Evolutionary conservation across 495 filamentous ascomycete species (phyloP), one percentile per base, ranked within the genome.

Genomic region (Tuber umbilicatum): DNA sequence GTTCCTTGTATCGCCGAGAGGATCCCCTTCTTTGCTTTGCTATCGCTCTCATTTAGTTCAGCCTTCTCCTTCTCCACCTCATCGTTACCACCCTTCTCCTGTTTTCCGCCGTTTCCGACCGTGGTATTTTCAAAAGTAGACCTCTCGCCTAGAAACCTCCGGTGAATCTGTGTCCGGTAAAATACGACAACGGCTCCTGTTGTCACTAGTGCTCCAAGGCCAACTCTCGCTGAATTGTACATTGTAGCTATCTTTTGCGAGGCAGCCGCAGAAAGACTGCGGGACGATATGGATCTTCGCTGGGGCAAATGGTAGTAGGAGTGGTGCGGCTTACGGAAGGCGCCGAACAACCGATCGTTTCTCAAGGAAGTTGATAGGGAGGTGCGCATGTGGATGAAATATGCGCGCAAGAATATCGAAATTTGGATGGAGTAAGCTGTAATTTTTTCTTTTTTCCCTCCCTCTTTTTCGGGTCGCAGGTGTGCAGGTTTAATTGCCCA

Each of bases 121-220:
- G 27, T 5, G 55, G 55, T 35, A 19, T 19, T 17, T 17, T 14
- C 55, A 9, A 50, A 64, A 19, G 50, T 72, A 47, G 14, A 19
- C 16, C 68, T 31, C 19, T 67, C 68, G 2, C 69, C 39, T 14
- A 69, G 68, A 6, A 38, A 55, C 40, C 73, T 72, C 37, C 70
- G 75, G 21, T 74, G 78, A 35, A 74, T 43, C 42, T 74, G 71
- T 2, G 79, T 72, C 69, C 74, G 79, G 67, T 81, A 81, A 55
- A 75, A 78, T 0, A 74, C 75, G 31, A 75, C 41, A 16, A 76
- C 72, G 60, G 74, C 79, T n/a, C 79, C 77, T 3, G 77, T 72
- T 1, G 76, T 76, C n/a, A 77, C 64, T 17, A 81, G 67, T 21
- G 79, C 75, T 37, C 80, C 80, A 38, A 81, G 47, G 31, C 79